Evolutionary conservation across 352 stramenopile species (phyloP).

Genomic region (Pythium phragmiticola): DNA sequence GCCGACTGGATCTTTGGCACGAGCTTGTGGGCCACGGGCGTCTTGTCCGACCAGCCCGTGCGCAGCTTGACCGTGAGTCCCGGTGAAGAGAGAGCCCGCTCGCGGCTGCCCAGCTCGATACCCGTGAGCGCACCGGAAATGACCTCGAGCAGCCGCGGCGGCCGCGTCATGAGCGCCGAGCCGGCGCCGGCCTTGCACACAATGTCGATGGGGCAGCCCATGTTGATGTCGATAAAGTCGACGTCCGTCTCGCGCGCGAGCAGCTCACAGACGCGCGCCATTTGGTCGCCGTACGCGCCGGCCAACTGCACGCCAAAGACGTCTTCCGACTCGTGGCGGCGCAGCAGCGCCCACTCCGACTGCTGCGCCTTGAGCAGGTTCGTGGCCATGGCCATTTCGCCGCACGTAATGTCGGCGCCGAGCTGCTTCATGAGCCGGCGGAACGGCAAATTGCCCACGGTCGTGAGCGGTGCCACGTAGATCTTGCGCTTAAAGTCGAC

Average conservation of each 20-base stretch:
- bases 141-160: conserved; percentile 88
- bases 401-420: conserved; percentile 99
- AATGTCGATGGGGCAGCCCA: conserved; percentile 99
- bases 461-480: conserved; percentile 99
- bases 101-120: conserved; percentile 64
- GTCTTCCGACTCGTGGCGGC: conserved; percentile 95
- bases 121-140: conserved; percentile 87
- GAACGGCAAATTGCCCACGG: conserved; percentile 99
- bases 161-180: conserved; percentile 92
- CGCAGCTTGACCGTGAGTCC: conserved; percentile 98
- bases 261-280: conserved; percentile 91
- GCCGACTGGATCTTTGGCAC: conserved; percentile 88
- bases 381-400: conserved; percentile 97
- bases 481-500: conserved; percentile 98
- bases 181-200: conserved; percentile 87
- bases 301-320: conserved; percentile 99
- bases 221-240: conserved; percentile 99
- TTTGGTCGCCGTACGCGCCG: conserved; percentile 91
- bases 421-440: conserved; percentile 96
- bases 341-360: conserved; percentile 97
- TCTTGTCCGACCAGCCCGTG: conserved; percentile 96
- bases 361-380: conserved; percentile 94
- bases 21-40: conserved; percentile 93
- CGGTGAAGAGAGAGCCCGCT: conserved; percentile 31
- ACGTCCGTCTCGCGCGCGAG: conserved; percentile 91